Evolutionary conservation across 2,329 filamentous ascomycete species (phyloP).

Genomic region (Mycosphaerella sp.): DNA sequence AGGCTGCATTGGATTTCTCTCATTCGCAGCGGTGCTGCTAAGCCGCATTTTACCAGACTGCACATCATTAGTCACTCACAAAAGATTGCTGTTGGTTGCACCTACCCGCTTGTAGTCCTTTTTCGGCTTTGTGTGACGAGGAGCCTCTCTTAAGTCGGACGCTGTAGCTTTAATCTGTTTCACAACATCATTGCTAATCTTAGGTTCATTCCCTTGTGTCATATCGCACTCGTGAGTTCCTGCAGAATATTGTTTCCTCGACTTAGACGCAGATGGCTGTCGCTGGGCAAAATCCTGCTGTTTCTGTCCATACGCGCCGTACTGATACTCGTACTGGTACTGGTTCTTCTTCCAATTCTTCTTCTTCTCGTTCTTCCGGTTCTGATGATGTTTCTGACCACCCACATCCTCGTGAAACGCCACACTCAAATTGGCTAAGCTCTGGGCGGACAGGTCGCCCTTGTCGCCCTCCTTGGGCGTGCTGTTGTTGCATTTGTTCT

Average conservation of each 20-base stretch:
- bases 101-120: conserved; percentile 26
- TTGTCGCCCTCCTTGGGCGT: conserved; percentile 17
- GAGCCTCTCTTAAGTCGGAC: neutral
- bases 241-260: neutral
- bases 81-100: neutral
- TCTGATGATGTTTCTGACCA: conserved; percentile 32
- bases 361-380: conserved; percentile 30
- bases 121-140: conserved; percentile 15
- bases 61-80: conserved; percentile 3
- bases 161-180: conserved; percentile 7
- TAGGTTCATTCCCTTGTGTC: conserved; percentile 22
- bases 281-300: conserved; percentile 23
- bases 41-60: conserved; percentile 24
- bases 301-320: conserved; percentile 30
- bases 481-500: conserved; percentile 17
- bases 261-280: conserved; percentile 25
- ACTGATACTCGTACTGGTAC: conserved; percentile 28
- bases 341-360: conserved; percentile 25
- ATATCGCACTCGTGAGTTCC: conserved; percentile 2
- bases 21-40: neutral
- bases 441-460: conserved; percentile 21
- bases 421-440: conserved; percentile 26
- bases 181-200: conserved; percentile 16
- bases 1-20: conserved; percentile 18
- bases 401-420: conserved; percentile 28